Percentiles rank a stretch among this genome's conserved stretches.
Evolutionary conservation across 2,329 filamentous ascomycete species (phyloP).

Genomic region (Periconia macrospinosa): DNA sequence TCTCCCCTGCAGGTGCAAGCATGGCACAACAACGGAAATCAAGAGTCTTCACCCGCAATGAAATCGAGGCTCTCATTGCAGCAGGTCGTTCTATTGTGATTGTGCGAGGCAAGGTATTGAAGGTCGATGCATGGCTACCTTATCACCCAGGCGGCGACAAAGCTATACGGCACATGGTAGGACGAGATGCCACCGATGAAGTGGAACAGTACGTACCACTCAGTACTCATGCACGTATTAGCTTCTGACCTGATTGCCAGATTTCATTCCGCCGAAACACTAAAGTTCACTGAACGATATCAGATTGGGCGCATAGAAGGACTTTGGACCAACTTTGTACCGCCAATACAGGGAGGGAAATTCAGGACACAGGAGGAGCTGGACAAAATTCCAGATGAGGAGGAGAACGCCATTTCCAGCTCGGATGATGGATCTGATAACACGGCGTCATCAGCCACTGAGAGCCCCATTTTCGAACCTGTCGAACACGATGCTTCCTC

Average conservation of each 20-base stretch:
- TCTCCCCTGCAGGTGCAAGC: conserved; percentile 27
- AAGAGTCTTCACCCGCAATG: conserved; percentile 59
- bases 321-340: conserved; percentile 82
- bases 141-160: conserved; percentile 93
- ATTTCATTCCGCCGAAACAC: conserved; percentile 79
- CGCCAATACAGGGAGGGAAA: conserved; percentile 86
- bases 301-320: conserved; percentile 82
- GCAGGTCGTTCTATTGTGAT: conserved; percentile 80
- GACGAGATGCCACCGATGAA: conserved; percentile 91
- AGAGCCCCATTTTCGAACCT: conserved; percentile 63
- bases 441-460: conserved; percentile 55
- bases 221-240: not conserved
- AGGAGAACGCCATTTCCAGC: conserved; percentile 17
- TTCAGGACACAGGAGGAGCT: conserved; percentile 61
- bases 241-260: conserved; percentile 47
- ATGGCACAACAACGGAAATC: conserved; percentile 45
- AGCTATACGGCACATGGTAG: conserved; percentile 90
- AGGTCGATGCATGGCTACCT: conserved; percentile 82
- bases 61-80: conserved; percentile 82
- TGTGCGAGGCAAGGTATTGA: conserved; percentile 77
- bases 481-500: conserved; percentile 42
- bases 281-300: conserved; percentile 75
- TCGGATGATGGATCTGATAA: conserved; percentile 30
- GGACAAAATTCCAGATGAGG: conserved; percentile 36
- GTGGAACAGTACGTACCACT: conserved; percentile 72